Evolutionary conservation across 2,329 filamentous ascomycete species (phyloP), one percentile per base, ranked within the genome.

Genomic region (Ceratocystis diversiconidia): DNA sequence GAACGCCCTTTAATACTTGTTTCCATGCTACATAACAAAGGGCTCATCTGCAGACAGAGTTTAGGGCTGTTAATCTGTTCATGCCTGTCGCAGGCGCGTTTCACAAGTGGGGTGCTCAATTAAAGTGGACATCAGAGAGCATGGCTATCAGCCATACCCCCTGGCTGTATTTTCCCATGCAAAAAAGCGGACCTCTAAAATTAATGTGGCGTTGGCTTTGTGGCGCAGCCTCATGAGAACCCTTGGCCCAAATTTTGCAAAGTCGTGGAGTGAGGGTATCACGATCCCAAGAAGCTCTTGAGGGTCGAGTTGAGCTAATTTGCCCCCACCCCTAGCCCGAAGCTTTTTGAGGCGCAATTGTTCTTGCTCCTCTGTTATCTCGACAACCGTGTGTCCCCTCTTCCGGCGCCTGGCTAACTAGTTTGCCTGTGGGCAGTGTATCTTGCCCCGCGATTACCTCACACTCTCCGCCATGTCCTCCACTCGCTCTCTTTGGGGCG

Each of bases 401-500:
- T 59, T 52, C 3, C 2, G 32, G 48, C 10, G 6, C 19, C 55
- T 8, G 28, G 17, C 28, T 59, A 36, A 30, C 36, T 59, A 15
- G 5, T 55, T 59, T 59, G 19, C 22, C 48, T 17, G 22, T 25
- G 8, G 48, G 48, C 22, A 25, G 46, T 17, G 10, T 22, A 19
- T 55, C 7, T 59, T 36, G 22, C 52, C 52, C 52, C 52, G 7
- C n/a, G 25, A 36, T 50, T 25, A 41, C 22, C 30, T 50, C 46
- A 12, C 7, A 41, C 28, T 44, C 15, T 28, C 46, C 61, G 57
- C 68, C 66, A 85, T 86, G 83, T 78, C 82, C 70, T 79, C 82
- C 66, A 77, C 81, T 73, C 73, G 82, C 70, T 80, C 79, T 68
- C 69, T 84, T 50, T 77, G 79, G 69, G 72, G 73, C 70, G 75